Evolutionary conservation across 1,139 yeast genomes (phyloP), one percentile per base, ranked within the genome.

Genomic region (Candida sp.): DNA sequence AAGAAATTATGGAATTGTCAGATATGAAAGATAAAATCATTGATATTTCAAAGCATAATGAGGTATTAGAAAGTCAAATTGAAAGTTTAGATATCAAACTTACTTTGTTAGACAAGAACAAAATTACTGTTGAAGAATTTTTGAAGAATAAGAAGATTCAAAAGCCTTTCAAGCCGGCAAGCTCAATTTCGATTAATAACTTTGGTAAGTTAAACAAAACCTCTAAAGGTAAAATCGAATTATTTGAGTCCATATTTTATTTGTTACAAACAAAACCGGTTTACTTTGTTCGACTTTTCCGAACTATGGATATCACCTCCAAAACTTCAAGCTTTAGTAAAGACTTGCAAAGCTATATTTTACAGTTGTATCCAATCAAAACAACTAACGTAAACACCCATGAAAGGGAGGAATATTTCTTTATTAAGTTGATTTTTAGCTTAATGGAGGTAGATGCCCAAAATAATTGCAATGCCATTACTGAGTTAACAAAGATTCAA

Each of bases 31-130:
- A 87, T 49, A 70, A 75, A 33, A 85, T 88, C 35, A 74, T 81
- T 40, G 82, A 77, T 40, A 82, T 77, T 46, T 82, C 88, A 6
- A 76, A 76, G 41, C 68, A 71, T 25, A 87, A 87, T 53, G 91
- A 84, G 53, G 76, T 73, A 35, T 70, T 87, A 53, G 95, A 88
- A 58, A 77, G 76, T 40, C 85, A 82, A 48, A 81, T 91, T 48
- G 90, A 86, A 50, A 86, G 87, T 51, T 73, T 91, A 53, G 97
- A 91, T 56, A 77, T 87, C 52, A 90, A 88, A 56, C 82, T 89
- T 54, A 88, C 89, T 1, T 63, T 88, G 41, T 68, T 89, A 41
- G 87, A 85, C 49, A 87, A 84, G 57, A 87, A 88, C 61, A 87
- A 86, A 54, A 84, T 88, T 48, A 78, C 93, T 0, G 64, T 89